Evolutionary conservation across 2,329 filamentous ascomycete genomes (phyloP), one percentile per base, ranked within the genome.

Genomic region (Plectosphaerella cucumerina): DNA sequence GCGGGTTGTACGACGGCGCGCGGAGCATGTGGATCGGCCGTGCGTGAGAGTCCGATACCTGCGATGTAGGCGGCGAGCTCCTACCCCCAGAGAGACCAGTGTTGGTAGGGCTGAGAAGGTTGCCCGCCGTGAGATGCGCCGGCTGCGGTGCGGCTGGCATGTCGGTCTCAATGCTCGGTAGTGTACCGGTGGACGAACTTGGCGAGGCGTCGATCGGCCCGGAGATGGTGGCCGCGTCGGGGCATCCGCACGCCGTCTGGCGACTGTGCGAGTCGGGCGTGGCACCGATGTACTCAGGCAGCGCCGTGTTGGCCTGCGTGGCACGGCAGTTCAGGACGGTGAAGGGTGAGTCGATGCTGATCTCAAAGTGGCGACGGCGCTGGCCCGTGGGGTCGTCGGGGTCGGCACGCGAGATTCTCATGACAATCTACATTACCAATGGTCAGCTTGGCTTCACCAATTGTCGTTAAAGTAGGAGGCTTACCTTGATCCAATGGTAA

Each of bases 341-440:
- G 65, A 97, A 93, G 1, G 92, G 92, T 2, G 91, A 96, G 69
- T 97, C 92, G 60, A 97, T 97, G 58, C 90, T 96, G 61, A 96
- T 96, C 68, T 97, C 92, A 59, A 96, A 97, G 65, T 96, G 92
- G 33, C 91, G 82, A 56, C 91, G 83, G 63, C 92, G 92, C 56
- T 74, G 78, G 34, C 78, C 79, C 1, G 75, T 76, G 0, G 90
- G 85, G 60, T 96, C 89, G 11, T 86, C 83, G 37, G 85, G 81
- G 60, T 96, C 92, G 14, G 87, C 75, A 60, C 90, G 90, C 26
- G 91, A 96, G 44, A 97, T 85, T 48, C 92, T 87, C 84, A 97
- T 89, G 54, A 96, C 90, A 62, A 96, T 90, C 89, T 93, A 55
- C 6, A 5, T n/a, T n/a, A 31, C 9, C 8, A 15, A 10, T 31